Evolutionary conservation across 2,329 filamentous ascomycete species (phyloP), one percentile per base, ranked within the genome.

Genomic region (Madurella mycetomatis): DNA sequence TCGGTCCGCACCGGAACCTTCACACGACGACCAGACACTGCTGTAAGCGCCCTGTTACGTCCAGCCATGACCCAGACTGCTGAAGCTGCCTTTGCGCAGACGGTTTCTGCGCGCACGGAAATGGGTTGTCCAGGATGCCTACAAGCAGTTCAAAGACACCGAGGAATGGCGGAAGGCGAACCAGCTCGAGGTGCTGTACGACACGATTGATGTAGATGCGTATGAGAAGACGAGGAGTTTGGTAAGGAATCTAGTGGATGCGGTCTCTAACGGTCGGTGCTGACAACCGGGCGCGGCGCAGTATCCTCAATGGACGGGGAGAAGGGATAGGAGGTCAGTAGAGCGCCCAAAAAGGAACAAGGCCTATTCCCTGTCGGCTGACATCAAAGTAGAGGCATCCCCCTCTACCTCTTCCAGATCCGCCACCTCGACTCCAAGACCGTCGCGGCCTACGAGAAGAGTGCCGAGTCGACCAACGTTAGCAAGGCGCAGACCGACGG

Each of bases 241-340:
- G 76, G 89, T 92, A 72, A 9, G 57, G 42, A 2, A 12, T 31
- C 15, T 41, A 9, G 5, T n/a, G 16, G 9, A 7, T 12, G 13
- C 2, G 13, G 34, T 2, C 30, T 31, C 13, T 44, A 16, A 37
- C 4, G 18, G 9, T 0, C 37, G 13, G 18, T 7, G 15, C 51
- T 61, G 50, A 59, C 53, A 30, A 25, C 18, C 40, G n/a, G 16
- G 4, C 9, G 15, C 4, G 3, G 2, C 9, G 54, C 65, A 92
- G 87, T 96, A 96, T 67, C 91, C 92, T 19, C 90, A 96, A 83
- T 96, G 91, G 88, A 95, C 90, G 17, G 92, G 92, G 52, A 87
- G 91, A 61, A 84, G 92, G 62, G 92, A 96, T 73, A 87, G 84
- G 60, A 66, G 73, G 72, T 72, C 61, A 18, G 65, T 56, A 5